A percentile compares a stretch with the other conserved stretches of the same genome.
Evolutionary conservation across 805 yeast genomes (phyloP).

Genomic region (Zygotorulaspora sp.): DNA sequence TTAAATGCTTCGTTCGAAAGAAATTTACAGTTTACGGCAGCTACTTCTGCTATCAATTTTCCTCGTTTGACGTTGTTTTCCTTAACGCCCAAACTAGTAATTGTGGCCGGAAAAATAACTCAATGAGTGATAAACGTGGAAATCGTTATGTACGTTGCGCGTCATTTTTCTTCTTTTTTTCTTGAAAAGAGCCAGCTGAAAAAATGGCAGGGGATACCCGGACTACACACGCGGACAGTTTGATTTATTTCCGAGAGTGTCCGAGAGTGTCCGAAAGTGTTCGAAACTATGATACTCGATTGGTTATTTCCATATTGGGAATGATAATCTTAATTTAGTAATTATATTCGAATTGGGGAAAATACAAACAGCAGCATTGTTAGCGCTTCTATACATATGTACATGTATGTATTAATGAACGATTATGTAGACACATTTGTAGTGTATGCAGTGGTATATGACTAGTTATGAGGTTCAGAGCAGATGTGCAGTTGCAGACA

Average conservation of each 20-base stretch:
- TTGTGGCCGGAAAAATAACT: constrained; percentile 1
- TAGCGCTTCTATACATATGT: not conserved
- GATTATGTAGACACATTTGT: not conserved
- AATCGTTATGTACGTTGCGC: not conserved
- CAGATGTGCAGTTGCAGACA: constrained; percentile 13
- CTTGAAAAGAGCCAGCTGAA: too few relatives aligned
- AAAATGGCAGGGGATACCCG: too few relatives aligned
- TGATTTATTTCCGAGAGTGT: too few relatives aligned
- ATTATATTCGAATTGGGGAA: too few relatives aligned
- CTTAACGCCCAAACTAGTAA: not conserved
- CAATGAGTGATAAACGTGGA: not conserved
- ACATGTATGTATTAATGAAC: not conserved
- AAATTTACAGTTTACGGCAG: not conserved
- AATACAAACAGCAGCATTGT: not conserved
- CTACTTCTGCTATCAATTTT: not conserved
- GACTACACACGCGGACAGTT: too few relatives aligned
- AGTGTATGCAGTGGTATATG: not conserved
- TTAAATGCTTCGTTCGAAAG: not conserved
- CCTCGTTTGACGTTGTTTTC: constrained; percentile 3
- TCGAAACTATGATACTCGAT: too few relatives aligned
- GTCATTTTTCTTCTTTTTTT: not conserved
- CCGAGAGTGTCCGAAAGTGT: too few relatives aligned
- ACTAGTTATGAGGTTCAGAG: too few relatives aligned
- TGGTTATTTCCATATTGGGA: too few relatives aligned
- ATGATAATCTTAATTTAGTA: too few relatives aligned